These are phyloP conservation scores for Paecilomyces fulvus DNA, from an alignment of 2,329 filamentous ascomycete species.

Conservation along the genomic window DNA sequence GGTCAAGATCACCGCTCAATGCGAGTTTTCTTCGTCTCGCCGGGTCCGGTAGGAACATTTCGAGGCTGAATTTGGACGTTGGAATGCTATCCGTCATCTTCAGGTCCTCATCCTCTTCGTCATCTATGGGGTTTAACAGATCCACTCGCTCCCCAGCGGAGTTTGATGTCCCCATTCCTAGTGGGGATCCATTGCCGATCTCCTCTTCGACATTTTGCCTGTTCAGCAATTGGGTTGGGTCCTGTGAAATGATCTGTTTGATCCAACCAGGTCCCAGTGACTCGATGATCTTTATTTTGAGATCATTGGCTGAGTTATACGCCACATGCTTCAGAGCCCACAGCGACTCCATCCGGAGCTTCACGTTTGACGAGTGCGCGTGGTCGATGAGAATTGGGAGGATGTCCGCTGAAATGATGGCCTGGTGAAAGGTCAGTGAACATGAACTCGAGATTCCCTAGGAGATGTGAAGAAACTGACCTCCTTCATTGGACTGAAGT, in stretches of 20 bases:
- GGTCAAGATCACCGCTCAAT: constrained; percentile 59
- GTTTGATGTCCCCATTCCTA: constrained; percentile 49
- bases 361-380: constrained; percentile 70
- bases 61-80: constrained; percentile 31
- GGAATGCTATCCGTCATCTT: constrained; percentile 31
- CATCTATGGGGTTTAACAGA: constrained; percentile 45
- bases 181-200: constrained; percentile 21
- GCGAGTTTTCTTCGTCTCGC: constrained; percentile 33
- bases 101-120: constrained; percentile 21
- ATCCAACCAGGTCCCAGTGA: constrained; percentile 74
- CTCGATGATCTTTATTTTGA: constrained; percentile 70
- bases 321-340: constrained; percentile 94
- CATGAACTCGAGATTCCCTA: not conserved
- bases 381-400: constrained; percentile 73
- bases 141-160: constrained; percentile 54
- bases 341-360: constrained; percentile 72
- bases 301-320: constrained; percentile 57
- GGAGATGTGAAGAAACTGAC: constrained; percentile 43
- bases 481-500: constrained; percentile 85
- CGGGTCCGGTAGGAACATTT: constrained; percentile 30
- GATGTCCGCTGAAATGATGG: constrained; percentile 64
- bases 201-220: constrained; percentile 25
- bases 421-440: constrained; percentile 36
- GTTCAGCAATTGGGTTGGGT: constrained; percentile 28
- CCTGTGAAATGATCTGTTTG: constrained; percentile 63